Conservation (phyloP, 2,329 filamentous ascomycete genomes). For the Aureobasidium sp. region DNA sequence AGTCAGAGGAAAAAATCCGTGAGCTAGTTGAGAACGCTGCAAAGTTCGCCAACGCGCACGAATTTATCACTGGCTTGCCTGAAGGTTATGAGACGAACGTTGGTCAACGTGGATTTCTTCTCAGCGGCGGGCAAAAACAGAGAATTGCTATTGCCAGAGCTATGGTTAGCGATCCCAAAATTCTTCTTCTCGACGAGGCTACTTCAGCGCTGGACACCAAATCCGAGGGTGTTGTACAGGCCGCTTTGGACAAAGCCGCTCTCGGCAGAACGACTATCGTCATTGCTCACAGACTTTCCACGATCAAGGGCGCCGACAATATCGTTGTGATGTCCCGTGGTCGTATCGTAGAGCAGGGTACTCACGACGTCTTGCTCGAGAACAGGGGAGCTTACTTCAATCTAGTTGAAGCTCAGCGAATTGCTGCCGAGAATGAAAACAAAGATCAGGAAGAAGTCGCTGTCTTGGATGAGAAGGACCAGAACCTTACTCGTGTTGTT, state of each 20-base stretch:
- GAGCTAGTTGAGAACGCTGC: constrained; percentile 72
- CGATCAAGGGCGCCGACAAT: constrained; percentile 88
- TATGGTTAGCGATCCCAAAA: constrained; percentile 82
- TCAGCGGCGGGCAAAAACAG: constrained; percentile 94
- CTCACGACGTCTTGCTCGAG: constrained; percentile 69
- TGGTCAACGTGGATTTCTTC: constrained; percentile 85
- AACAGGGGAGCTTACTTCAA: constrained; percentile 66
- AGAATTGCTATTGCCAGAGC: constrained; percentile 90
- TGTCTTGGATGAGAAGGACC: constrained; percentile 23
- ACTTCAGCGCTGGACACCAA: constrained; percentile 91
- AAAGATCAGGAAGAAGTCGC: constrained; percentile 41
- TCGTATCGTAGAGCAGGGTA: constrained; percentile 85
- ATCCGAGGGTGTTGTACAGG: constrained; percentile 89
- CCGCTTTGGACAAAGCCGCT: constrained; percentile 77
- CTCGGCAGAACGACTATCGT: constrained; percentile 87
- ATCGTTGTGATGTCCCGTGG: constrained; percentile 89
- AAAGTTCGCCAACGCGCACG: constrained; percentile 86
- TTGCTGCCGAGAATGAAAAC: constrained; percentile 53
- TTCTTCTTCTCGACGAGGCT: constrained; percentile 88
- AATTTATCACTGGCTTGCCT: constrained; percentile 74
- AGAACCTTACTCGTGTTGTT: constrained; percentile 18
- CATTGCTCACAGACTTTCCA: constrained; percentile 87
- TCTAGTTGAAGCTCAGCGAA: constrained; percentile 81
- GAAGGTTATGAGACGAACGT: constrained; percentile 90
- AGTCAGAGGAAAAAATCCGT: constrained; percentile 56